Conservation (phyloP, 2,329 filamentous ascomycete species). For the Aureobasidium melanogenum region DNA sequence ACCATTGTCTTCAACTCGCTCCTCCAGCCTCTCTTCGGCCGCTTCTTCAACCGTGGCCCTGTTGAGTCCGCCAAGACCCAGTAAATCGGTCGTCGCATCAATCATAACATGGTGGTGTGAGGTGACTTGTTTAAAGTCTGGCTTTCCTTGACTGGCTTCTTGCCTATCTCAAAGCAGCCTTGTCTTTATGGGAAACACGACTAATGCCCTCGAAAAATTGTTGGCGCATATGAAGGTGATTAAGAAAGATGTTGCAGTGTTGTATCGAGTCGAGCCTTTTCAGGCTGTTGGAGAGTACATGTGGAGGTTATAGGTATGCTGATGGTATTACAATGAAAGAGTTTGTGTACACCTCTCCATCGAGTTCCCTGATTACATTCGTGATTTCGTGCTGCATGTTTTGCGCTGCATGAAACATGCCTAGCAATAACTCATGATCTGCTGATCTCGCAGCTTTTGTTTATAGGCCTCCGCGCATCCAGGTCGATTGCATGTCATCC, state of each 20-base stretch:
- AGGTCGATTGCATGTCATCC: neutral
- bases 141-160: neutral
- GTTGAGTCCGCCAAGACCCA: slow-evolving; percentile 49
- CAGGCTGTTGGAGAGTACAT: neutral
- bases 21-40: slow-evolving; percentile 80
- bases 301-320: neutral
- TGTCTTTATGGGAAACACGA: slow-evolving; percentile 10
- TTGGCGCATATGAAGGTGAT: neutral
- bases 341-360: slow-evolving; percentile 1
- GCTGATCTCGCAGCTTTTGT: neutral
- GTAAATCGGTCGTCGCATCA: slow-evolving; percentile 17
- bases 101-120: neutral
- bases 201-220: slow-evolving; percentile 3
- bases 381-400: neutral
- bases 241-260: neutral
- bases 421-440: neutral
- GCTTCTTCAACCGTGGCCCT: slow-evolving; percentile 71
- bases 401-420: neutral
- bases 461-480: neutral
- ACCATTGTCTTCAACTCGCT: slow-evolving; percentile 96
- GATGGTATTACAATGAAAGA: slow-evolving; percentile 9
- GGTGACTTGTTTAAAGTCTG: neutral
- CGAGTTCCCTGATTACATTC: neutral
- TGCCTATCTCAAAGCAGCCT: neutral
- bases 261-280: neutral